Conservation (phyloP, 768 basidiomycete species). For the Suillus discolor region DNA sequence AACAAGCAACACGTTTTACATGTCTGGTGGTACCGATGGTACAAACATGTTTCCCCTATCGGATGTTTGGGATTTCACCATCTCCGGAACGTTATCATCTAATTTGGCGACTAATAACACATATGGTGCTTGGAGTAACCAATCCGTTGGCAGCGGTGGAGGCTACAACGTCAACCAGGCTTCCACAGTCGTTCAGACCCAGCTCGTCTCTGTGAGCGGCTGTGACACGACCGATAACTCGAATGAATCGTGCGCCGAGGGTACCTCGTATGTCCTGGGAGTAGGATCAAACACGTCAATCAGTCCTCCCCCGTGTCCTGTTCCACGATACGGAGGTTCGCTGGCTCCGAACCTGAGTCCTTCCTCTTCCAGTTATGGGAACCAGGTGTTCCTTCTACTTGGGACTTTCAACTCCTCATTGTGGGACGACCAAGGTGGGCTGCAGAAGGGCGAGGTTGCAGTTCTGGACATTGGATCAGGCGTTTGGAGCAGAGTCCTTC, state of each 20-base stretch:
- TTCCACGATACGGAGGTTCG: slow-evolving; percentile 61
- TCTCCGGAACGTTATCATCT: slow-evolving; percentile 72
- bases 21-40: slow-evolving; percentile 70
- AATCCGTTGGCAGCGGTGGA: slow-evolving; percentile 39
- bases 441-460: slow-evolving; percentile 73
- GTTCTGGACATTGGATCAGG: slow-evolving; percentile 63
- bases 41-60: slow-evolving; percentile 49
- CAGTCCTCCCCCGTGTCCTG: slow-evolving; percentile 56
- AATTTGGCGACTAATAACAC: slow-evolving; percentile 54
- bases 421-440: slow-evolving; percentile 69
- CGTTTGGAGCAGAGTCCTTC: slow-evolving; percentile 72
- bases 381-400: slow-evolving; percentile 70
- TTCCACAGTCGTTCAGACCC: slow-evolving; percentile 55
- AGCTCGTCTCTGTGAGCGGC: slow-evolving; percentile 62
- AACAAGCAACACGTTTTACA: slow-evolving; percentile 71
- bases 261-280: slow-evolving; percentile 57
- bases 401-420: slow-evolving; percentile 64
- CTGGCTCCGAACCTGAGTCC: slow-evolving; percentile 56
- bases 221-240: slow-evolving; percentile 49
- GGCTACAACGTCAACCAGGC: slow-evolving; percentile 47
- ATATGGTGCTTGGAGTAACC: slow-evolving; percentile 60
- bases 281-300: slow-evolving; percentile 33
- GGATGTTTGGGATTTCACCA: slow-evolving; percentile 69
- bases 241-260: slow-evolving; percentile 56
- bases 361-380: slow-evolving; percentile 52